Evolutionary conservation across 2,329 filamentous ascomycete species (phyloP).

Genomic region (Coniochaeta sp.): DNA sequence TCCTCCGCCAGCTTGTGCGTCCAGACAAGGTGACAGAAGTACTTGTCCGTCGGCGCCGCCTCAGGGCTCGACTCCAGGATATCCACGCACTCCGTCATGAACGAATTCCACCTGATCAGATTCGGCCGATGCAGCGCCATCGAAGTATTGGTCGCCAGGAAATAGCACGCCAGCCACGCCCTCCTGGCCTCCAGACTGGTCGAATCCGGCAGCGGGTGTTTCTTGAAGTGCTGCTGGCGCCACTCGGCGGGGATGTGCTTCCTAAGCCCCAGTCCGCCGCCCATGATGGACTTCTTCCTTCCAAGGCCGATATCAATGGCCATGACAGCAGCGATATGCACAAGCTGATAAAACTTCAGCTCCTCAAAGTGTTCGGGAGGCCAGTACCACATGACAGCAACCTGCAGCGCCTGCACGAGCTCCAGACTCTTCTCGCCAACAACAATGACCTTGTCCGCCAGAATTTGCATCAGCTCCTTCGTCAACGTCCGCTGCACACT

Average conservation of each 20-base stretch:
- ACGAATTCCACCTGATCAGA: slow-evolving; percentile 51
- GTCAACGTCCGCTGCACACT: slow-evolving; percentile 54
- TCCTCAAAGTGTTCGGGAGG: slow-evolving; percentile 79
- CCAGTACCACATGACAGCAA: slow-evolving; percentile 78
- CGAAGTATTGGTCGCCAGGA: slow-evolving; percentile 50
- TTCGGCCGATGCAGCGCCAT: slow-evolving; percentile 56
- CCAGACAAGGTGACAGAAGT: slow-evolving; percentile 52
- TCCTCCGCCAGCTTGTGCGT: slow-evolving; percentile 61
- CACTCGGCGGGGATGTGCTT: slow-evolving; percentile 29
- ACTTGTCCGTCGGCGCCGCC: slow-evolving; percentile 48
- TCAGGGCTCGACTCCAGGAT: slow-evolving; percentile 46
- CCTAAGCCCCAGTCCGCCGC: slow-evolving; percentile 15
- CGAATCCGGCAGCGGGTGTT: slow-evolving; percentile 39
- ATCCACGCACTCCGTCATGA: slow-evolving; percentile 55
- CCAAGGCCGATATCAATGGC: slow-evolving; percentile 75
- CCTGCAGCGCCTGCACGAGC: slow-evolving; percentile 69
- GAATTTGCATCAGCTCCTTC: slow-evolving; percentile 62
- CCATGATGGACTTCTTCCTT: slow-evolving; percentile 26
- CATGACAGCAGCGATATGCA: slow-evolving; percentile 76
- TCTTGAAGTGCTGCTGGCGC: slow-evolving; percentile 35
- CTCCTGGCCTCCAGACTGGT: slow-evolving; percentile 48
- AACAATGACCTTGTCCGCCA: slow-evolving; percentile 69
- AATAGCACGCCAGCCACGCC: slow-evolving; percentile 54
- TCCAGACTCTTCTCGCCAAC: slow-evolving; percentile 77
- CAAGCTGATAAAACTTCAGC: slow-evolving; percentile 83